Percentiles rank a stretch among this genome's conserved stretches.
Evolutionary conservation across 2,329 filamentous ascomycete genomes (phyloP).

Genomic region (Niveomyces coronatus): DNA sequence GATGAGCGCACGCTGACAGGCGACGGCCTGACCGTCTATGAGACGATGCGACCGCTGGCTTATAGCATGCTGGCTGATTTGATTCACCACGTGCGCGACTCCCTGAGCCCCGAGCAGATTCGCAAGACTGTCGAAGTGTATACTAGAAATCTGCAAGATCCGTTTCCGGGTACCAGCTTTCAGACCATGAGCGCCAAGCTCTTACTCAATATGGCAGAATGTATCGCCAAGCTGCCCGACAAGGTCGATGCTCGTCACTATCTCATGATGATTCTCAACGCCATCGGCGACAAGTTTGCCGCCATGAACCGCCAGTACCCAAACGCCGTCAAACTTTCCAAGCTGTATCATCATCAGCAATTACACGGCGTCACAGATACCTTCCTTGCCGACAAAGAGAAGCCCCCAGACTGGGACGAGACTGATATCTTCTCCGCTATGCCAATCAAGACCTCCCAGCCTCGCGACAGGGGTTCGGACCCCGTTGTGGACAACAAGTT

Average conservation of each 20-base stretch:
- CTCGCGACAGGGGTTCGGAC: slow-evolving; percentile 77
- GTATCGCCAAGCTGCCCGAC: slow-evolving; percentile 85
- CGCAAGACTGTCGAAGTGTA: slow-evolving; percentile 94
- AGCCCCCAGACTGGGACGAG: slow-evolving; percentile 89
- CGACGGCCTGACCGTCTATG: slow-evolving; percentile 91
- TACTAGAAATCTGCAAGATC: slow-evolving; percentile 89
- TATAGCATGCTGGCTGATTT: slow-evolving; percentile 98
- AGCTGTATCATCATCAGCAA: slow-evolving; percentile 61
- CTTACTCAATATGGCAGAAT: slow-evolving; percentile 94
- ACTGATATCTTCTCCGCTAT: slow-evolving; percentile 95
- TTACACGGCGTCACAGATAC: slow-evolving; percentile 55
- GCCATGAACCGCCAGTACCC: slow-evolving; percentile 95
- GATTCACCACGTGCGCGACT: slow-evolving; percentile 91
- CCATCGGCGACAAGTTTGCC: slow-evolving; percentile 96
- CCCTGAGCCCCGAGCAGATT: slow-evolving; percentile 82
- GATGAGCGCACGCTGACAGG: slow-evolving; percentile 92
- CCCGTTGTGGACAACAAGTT: slow-evolving; percentile 97
- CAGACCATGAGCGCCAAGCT: slow-evolving; percentile 99
- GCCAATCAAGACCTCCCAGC: slow-evolving; percentile 90
- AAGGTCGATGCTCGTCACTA: slow-evolving; percentile 94
- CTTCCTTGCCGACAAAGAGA: slow-evolving; percentile 73
- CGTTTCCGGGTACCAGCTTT: slow-evolving; percentile 94
- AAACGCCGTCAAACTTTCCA: slow-evolving; percentile 89
- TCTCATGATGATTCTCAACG: slow-evolving; percentile 92
- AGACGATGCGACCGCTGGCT: slow-evolving; percentile 88